Base-by-base conservation (phyloP, 2,329 filamentous ascomycete species). In the Mycosphaerella sp. region DNA sequence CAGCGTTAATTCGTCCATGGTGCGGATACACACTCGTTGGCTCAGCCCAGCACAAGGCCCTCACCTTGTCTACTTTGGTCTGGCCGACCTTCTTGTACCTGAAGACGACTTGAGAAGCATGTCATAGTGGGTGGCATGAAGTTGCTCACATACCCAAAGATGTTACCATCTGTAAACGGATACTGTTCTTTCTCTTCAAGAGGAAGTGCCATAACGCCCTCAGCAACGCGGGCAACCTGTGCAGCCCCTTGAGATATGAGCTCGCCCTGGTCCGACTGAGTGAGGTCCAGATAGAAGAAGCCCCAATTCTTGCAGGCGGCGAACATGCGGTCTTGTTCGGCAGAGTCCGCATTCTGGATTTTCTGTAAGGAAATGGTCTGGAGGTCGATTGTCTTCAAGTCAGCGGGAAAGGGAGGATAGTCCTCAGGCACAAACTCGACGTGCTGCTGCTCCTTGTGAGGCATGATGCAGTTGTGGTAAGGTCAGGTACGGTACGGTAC, bases 211-310 rank as follows among this genome's bases (percentile, higher is more conserved):
- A 78, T 80, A 12, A 80, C 70, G 3, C 66, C 57, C 48, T 74
- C 69, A 51, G 73, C 76, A 5, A 78, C 66, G 1, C 57, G 57
- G 11, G 62, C 63, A 38, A 69, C 56, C 4, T 66, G 54, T 14
- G 65, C 62, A 2, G 65, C 56, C 29, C 64, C 63, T 9, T 62
- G 51, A 11, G 54, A 34, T 34, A 69, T 67, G 4, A 55, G 63
- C 6, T 65, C 56, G 53, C 67, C 67, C 45, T 61, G 56, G 14
- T 64, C 56, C 6, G 57, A 62, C n/a, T 61, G 59, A 3, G 57
- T 54, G 2, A 82, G 67, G 52, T 81, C 76, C 2, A 82, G 70
- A 56, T 81, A 81, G 67, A 81, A 81, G 66, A 81, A 81, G 1
- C 79, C 79, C 5, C 80, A 68, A 9, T 76, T 70, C 50, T 71